Percentiles rank a stretch among this genome's conserved stretches.
Evolutionary conservation across 2,329 filamentous ascomycete species (phyloP).

Genomic region (Penicillium verrucosum): DNA sequence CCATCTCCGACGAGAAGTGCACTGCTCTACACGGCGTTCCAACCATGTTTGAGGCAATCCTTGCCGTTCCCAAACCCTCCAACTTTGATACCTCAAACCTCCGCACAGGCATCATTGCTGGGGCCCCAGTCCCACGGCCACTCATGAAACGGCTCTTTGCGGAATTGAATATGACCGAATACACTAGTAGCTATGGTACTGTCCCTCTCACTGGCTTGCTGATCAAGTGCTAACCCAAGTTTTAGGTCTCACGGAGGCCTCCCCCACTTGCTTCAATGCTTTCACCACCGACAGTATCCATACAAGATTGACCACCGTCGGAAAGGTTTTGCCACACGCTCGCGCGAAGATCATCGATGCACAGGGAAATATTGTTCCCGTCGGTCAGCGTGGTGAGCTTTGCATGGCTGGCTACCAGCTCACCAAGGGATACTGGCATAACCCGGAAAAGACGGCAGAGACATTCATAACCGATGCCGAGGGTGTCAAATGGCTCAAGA

Average conservation of each 20-base stretch:
- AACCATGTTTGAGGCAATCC: constrained; percentile 73
- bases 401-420: constrained; percentile 77
- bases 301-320: constrained; percentile 67
- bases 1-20: constrained; percentile 64
- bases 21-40: constrained; percentile 79
- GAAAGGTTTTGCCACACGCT: constrained; percentile 71
- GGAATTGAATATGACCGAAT: constrained; percentile 71
- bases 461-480: constrained; percentile 64
- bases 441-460: constrained; percentile 71
- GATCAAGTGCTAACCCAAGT: background rate
- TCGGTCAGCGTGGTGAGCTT: constrained; percentile 68
- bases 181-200: constrained; percentile 60
- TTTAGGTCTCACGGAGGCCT: constrained; percentile 69
- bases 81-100: constrained; percentile 53
- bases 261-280: constrained; percentile 77
- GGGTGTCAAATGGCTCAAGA: constrained; percentile 60
- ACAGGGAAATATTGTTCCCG: constrained; percentile 61
- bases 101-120: constrained; percentile 75
- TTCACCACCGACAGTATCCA: constrained; percentile 69
- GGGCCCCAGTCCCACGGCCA: constrained; percentile 70
- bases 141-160: constrained; percentile 70
- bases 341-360: constrained; percentile 72
- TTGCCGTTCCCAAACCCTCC: constrained; percentile 48
- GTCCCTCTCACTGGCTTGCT: too few species aligned
- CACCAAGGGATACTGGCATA: constrained; percentile 60